phyloP scores from a whole-genome alignment of 2,329 filamentous ascomycete species.

The Sarocladium brachiariae region DNA sequence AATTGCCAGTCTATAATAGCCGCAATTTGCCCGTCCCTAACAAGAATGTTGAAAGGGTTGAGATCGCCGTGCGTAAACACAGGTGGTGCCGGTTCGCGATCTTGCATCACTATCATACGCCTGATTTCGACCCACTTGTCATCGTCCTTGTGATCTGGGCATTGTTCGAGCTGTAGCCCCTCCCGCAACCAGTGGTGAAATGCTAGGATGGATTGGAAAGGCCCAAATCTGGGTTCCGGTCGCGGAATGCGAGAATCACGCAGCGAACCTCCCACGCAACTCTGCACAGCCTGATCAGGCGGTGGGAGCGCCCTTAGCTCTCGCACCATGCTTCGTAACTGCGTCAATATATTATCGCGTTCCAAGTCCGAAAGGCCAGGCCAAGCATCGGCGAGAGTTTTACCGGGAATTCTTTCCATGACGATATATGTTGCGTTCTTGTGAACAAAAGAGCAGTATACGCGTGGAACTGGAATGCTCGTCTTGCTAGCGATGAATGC shows the following conservation, averaged over 20 bases:
- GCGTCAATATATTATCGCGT: too few relatives aligned
- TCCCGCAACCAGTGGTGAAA: constrained; percentile 27
- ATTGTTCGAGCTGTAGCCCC: constrained; percentile 9
- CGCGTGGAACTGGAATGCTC: constrained; percentile 15
- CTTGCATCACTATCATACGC: constrained; percentile 28
- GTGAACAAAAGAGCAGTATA: constrained; percentile 27
- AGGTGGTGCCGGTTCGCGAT: constrained; percentile 25
- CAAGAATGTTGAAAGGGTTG: constrained; percentile 35
- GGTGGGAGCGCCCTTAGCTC: constrained; percentile 15
- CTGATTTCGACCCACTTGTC: constrained; percentile 14
- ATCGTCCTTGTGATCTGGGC: too few relatives aligned
- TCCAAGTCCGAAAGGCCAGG: constrained; percentile 15
- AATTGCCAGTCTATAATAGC: constrained; percentile 35
- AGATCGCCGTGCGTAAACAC: constrained; percentile 43
- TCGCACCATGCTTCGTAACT: too few relatives aligned
- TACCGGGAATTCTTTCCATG: constrained; percentile 31
- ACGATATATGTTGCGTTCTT: constrained; percentile 35
- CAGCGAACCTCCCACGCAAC: constrained; percentile 21
- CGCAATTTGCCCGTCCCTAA: constrained; percentile 31
- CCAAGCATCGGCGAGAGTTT: constrained; percentile 14
- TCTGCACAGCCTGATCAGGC: constrained; percentile 16
- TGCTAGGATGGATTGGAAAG: constrained; percentile 22
- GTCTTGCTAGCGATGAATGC: constrained; percentile 15
- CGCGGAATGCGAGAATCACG: constrained; percentile 21
- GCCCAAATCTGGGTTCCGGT: constrained; percentile 17